phyloP scores from a whole-genome alignment of 2,329 filamentous ascomycete genomes.

The Fusarium sp. region DNA sequence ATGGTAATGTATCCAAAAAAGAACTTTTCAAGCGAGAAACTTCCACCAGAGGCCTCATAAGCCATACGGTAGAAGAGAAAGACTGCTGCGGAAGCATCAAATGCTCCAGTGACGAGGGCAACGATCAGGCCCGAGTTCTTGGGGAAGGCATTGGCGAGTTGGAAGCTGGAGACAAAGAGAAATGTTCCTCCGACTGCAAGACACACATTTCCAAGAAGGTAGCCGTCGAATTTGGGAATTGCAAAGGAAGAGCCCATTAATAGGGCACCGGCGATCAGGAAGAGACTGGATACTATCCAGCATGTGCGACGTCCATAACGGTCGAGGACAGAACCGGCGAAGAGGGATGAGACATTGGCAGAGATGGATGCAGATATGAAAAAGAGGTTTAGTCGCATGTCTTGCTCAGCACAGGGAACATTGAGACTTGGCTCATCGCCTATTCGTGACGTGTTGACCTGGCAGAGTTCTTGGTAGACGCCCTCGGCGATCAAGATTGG shows the following conservation, averaged over 20 bases:
- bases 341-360: slow-evolving; percentile 86
- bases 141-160: slow-evolving; percentile 85
- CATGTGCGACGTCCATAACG: slow-evolving; percentile 81
- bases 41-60: slow-evolving; percentile 67
- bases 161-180: slow-evolving; percentile 83
- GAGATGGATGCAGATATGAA: slow-evolving; percentile 89
- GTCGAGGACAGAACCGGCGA: slow-evolving; percentile 86
- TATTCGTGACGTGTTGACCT: slow-evolving; percentile 29
- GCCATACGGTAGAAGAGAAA: slow-evolving; percentile 80
- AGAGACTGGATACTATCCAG: slow-evolving; percentile 77
- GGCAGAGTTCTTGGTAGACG: slow-evolving; percentile 75
- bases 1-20: slow-evolving; percentile 56
- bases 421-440: slow-evolving; percentile 46
- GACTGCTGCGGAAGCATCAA: slow-evolving; percentile 83
- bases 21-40: slow-evolving; percentile 53
- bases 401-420: slow-evolving; percentile 59
- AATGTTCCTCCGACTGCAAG: slow-evolving; percentile 83
- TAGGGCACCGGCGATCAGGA: slow-evolving; percentile 74
- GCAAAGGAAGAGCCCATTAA: slow-evolving; percentile 78
- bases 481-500: slow-evolving; percentile 81
- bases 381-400: slow-evolving; percentile 81
- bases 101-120: slow-evolving; percentile 82
- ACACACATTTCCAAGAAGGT: slow-evolving; percentile 78
- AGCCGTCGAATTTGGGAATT: slow-evolving; percentile 76
- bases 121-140: slow-evolving; percentile 79